A percentile compares a stretch with the other conserved stretches of the same genome.
phyloP scores from a whole-genome alignment of 2,329 filamentous ascomycete species.

The Venturia nashicola region DNA sequence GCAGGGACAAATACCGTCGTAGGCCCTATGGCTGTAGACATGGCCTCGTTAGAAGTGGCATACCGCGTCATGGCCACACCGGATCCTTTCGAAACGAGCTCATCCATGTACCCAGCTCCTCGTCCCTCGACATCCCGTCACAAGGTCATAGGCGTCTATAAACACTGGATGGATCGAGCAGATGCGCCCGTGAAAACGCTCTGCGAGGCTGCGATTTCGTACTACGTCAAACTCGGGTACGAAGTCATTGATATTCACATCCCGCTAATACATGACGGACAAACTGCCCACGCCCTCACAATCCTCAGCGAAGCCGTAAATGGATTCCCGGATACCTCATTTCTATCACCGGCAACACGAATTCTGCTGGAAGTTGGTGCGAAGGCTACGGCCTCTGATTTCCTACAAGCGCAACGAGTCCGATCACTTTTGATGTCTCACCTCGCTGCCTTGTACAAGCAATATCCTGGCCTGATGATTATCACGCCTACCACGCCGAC shows the following conservation, averaged over 20 bases:
- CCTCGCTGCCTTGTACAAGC: slow-evolving; percentile 55
- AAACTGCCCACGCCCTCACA: slow-evolving; percentile 63
- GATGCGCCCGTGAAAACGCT: slow-evolving; percentile 49
- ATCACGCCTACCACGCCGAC: slow-evolving; percentile 67
- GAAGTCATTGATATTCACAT: slow-evolving; percentile 48
- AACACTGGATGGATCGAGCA: slow-evolving; percentile 57
- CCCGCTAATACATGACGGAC: slow-evolving; percentile 56
- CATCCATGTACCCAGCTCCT: slow-evolving; percentile 49
- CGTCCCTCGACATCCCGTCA: slow-evolving; percentile 29
- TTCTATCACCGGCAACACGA: slow-evolving; percentile 55
- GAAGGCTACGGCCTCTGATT: slow-evolving; percentile 55
- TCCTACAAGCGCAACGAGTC: slow-evolving; percentile 60
- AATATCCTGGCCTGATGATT: slow-evolving; percentile 64
- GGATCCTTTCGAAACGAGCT: slow-evolving; percentile 48
- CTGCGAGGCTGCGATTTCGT: slow-evolving; percentile 50
- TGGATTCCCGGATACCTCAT: slow-evolving; percentile 29
- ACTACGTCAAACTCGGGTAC: slow-evolving; percentile 40
- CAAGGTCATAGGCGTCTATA: slow-evolving; percentile 59
- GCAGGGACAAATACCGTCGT: slow-evolving; percentile 53
- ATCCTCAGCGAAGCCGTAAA: slow-evolving; percentile 59
- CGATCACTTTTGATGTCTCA: slow-evolving; percentile 70
- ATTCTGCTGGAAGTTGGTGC: slow-evolving; percentile 54
- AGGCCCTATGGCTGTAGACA: slow-evolving; percentile 65
- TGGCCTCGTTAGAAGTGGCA: slow-evolving; percentile 66
- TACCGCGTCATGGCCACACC: slow-evolving; percentile 70